Evolutionary conservation across 139 green algal genomes (phyloP).

Genomic region (Coelastrella sp.): DNA sequence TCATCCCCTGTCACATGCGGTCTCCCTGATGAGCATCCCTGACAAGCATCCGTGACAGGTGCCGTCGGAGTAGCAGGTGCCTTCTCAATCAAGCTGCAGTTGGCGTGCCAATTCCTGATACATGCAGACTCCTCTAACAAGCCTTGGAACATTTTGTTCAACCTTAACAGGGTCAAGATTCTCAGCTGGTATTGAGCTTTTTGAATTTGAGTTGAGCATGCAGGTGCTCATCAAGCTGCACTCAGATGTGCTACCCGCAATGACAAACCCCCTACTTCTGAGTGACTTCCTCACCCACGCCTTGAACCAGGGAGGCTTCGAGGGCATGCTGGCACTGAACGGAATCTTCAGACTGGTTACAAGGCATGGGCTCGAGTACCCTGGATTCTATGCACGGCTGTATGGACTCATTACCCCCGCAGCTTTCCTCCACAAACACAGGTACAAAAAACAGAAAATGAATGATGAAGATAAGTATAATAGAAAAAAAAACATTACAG

Average conservation of each 20-base stretch:
- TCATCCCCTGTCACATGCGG: no score
- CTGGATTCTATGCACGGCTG: constrained; percentile 85
- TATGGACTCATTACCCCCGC: constrained; percentile 84
- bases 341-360: constrained; percentile 95
- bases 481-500: constrained; percentile 8
- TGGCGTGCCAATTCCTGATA: no score
- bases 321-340: constrained; percentile 94
- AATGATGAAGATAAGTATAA: no score
- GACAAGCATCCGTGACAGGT: no score
- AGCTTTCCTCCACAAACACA: constrained; percentile 42
- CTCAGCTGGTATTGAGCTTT: not conserved
- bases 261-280: constrained; percentile 85
- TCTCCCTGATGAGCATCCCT: no score
- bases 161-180: no score
- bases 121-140: no score
- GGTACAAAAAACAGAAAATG: not conserved
- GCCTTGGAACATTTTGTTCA: no score
- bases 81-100: no score
- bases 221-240: constrained; percentile 78
- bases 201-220: not conserved
- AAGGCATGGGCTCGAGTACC: constrained; percentile 94
- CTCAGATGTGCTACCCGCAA: constrained; percentile 79
- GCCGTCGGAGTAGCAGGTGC: no score
- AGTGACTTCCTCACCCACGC: constrained; percentile 82
- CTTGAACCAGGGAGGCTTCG: constrained; percentile 72